Conservation (phyloP, 1,284 basidiomycete genomes). For the Abortiporus biennis region DNA sequence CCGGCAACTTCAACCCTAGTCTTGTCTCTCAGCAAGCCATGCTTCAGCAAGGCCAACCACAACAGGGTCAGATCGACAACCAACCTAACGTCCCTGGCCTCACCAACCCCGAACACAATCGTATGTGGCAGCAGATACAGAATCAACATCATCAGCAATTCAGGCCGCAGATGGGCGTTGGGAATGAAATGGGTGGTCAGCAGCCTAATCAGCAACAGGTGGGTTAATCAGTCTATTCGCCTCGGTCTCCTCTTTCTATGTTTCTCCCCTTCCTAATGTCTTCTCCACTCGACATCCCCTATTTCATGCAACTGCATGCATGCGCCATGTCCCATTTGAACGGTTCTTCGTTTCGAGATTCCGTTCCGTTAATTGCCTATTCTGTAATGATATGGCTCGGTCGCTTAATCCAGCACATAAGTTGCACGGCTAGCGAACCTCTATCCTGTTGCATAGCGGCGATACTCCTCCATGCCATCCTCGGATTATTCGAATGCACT, state of each 20-base stretch:
- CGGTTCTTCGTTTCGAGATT: no score
- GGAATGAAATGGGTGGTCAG: no score
- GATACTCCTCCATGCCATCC: no score
- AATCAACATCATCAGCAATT: constrained; percentile 39
- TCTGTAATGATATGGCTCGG: no score
- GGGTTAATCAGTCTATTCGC: constrained; percentile 32
- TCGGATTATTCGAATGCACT: no score
- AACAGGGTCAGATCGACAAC: constrained; percentile 24
- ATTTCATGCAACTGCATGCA: constrained; percentile 4
- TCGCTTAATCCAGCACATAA: no score
- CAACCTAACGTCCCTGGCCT: constrained; percentile 35
- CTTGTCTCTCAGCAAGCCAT: constrained; percentile 40
- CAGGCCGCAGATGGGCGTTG: constrained; percentile 35
- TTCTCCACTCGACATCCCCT: constrained; percentile 10
- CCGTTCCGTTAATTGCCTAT: no score
- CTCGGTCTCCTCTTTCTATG: constrained; percentile 8
- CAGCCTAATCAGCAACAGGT: constrained; percentile 37
- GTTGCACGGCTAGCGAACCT: no score
- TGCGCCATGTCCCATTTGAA: no score
- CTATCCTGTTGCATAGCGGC: no score
- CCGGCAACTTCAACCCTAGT: constrained; percentile 34
- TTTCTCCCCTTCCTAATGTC: constrained; percentile 8
- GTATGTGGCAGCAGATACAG: constrained; percentile 54
- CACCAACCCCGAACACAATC: constrained; percentile 37
- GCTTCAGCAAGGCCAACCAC: constrained; percentile 21